Evolutionary conservation across 768 basidiomycete species (phyloP).

Genomic region (Sutorius australiensis): DNA sequence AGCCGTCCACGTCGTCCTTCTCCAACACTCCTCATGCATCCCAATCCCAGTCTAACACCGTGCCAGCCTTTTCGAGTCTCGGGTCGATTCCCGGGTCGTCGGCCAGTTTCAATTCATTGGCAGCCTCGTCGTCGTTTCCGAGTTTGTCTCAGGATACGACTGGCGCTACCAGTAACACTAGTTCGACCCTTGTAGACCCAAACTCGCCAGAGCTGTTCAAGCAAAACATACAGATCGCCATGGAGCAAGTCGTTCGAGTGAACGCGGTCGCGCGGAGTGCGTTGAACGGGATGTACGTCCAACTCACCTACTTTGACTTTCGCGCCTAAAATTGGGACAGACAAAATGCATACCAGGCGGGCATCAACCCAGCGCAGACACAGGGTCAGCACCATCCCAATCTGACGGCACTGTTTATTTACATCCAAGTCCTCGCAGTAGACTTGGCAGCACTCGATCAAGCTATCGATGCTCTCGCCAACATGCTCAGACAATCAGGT

Average conservation of each 20-base stretch:
- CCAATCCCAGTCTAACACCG: slow-evolving; percentile 16
- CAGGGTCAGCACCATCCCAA: slow-evolving; percentile 39
- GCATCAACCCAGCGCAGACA: slow-evolving; percentile 51
- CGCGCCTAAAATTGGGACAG: slow-evolving; percentile 29
- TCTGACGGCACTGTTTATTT: background rate
- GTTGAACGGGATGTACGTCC: slow-evolving; percentile 51
- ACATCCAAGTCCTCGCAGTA: slow-evolving; percentile 28
- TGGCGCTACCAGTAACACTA: background rate
- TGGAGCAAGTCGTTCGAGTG: slow-evolving; percentile 47
- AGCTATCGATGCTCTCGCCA: slow-evolving; percentile 41
- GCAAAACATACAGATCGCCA: slow-evolving; percentile 47
- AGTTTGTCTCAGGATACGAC: slow-evolving; percentile 29
- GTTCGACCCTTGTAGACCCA: slow-evolving; percentile 37
- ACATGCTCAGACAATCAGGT: slow-evolving; percentile 54
- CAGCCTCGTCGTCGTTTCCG: slow-evolving; percentile 13
- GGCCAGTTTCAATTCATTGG: background rate
- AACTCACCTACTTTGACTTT: background rate
- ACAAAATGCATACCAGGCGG: slow-evolving; percentile 58
- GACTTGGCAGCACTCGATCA: slow-evolving; percentile 52
- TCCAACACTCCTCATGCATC: slow-evolving; percentile 5
- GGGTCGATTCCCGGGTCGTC: slow-evolving; percentile 7
- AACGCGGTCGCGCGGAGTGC: slow-evolving; percentile 47
- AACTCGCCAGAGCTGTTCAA: slow-evolving; percentile 64
- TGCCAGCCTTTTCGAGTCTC: slow-evolving; percentile 18
- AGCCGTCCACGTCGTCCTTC: slow-evolving; percentile 7